Evolutionary conservation across 225 moss, liverwort and hornwort species (phyloP).

Genomic region (Bryoerythrophyllum caledonicum): DNA sequence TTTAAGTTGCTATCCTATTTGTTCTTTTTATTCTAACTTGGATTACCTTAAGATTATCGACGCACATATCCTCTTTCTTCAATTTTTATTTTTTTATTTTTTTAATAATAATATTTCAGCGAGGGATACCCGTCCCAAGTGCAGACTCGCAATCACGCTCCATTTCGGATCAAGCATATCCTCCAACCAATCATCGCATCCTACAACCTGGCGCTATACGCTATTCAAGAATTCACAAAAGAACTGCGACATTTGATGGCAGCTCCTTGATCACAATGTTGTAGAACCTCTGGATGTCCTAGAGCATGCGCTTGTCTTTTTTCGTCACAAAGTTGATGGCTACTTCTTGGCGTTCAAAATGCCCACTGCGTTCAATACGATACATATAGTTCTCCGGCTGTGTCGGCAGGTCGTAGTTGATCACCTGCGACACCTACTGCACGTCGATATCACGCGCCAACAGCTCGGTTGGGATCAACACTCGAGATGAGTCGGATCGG

Average conservation of each 20-base stretch:
- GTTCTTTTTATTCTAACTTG: no score
- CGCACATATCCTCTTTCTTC: no score
- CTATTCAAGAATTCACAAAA: conserved; percentile 56
- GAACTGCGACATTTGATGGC: no score
- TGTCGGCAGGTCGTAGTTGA: conserved; percentile 70
- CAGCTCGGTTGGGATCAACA: conserved; percentile 74
- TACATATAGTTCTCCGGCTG: conserved; percentile 82
- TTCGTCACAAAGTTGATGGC: conserved; percentile 81
- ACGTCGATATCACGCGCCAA: no score
- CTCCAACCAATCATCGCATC: conserved; percentile 24
- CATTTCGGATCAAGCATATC: conserved; percentile 21
- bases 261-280: no score
- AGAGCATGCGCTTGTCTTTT: conserved; percentile 80
- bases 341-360: conserved; percentile 77
- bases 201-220: conserved; percentile 31
- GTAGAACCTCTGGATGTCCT: no score
- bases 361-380: conserved; percentile 70
- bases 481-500: conserved; percentile 69
- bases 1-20: no score
- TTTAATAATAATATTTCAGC: no score
- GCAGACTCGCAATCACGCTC: conserved; percentile 11
- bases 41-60: no score
- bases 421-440: no score
- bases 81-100: no score
- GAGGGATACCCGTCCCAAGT: no score